Percentiles rank a stretch among this genome's conserved stretches.
phyloP scores from a whole-genome alignment of 306 rosid species.

The Gleditsia sinensis region DNA sequence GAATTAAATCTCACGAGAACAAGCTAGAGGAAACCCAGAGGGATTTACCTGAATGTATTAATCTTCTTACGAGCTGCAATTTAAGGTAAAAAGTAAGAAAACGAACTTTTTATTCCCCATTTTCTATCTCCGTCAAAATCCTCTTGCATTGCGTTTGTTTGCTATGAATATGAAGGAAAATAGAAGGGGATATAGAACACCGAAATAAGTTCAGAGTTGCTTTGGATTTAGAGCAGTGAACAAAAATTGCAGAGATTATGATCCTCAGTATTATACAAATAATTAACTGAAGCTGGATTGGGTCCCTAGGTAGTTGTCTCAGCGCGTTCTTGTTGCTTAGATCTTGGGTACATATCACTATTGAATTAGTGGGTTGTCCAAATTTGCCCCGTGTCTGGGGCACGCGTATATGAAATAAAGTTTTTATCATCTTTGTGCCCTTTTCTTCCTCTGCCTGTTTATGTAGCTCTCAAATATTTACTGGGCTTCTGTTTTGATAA shows the following conservation, averaged over 20 bases:
- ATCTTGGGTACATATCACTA: not conserved
- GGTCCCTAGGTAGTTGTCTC: not conserved
- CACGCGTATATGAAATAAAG: not conserved
- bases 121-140: not conserved
- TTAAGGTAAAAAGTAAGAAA: constrained; percentile 1
- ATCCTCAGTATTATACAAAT: not conserved
- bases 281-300: not conserved
- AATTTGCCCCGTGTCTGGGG: not conserved
- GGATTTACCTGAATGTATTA: not conserved
- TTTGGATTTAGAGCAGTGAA: not conserved
- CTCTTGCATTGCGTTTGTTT: not conserved
- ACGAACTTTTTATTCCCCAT: not conserved
- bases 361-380: not conserved
- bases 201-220: not conserved
- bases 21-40: not conserved
- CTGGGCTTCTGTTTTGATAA: not conserved
- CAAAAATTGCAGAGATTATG: not conserved
- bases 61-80: not conserved
- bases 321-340: not conserved
- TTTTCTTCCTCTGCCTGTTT: not conserved
- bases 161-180: not conserved
- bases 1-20: not conserved
- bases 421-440: not conserved
- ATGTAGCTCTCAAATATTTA: not conserved
- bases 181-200: not conserved